Evolutionary conservation across 1,284 basidiomycete genomes (phyloP), one percentile per base, ranked within the genome.

Genomic region (Trichosporon sp.): DNA sequence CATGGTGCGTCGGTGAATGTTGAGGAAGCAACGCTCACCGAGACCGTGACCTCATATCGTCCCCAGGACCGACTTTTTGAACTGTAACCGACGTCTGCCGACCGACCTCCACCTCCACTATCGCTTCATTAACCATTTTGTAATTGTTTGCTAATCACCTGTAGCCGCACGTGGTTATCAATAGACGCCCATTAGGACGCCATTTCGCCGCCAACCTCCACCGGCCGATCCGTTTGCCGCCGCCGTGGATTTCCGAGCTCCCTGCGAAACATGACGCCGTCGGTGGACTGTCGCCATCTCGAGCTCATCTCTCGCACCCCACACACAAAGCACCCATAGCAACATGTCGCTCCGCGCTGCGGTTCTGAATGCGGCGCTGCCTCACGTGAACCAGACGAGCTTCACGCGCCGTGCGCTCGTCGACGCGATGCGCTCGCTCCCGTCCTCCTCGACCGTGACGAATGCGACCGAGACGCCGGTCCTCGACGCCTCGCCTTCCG

Each of bases 321-420:
- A 51, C 29, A 27, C 42, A n/a, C n/a, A n/a, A n/a, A n/a, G 21
- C 53, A 15, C 21, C 27, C 64, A 35, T 12, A 53, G 4, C 65
- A 66, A 38, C 47, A 80, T 80, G 79, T 74, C 78, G 6, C 73
- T 82, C 42, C 76, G 78, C 15, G 34, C 72, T 0, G 76, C 75
- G 21, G 78, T 81, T 44, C 74, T 80, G 11, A 47, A 65, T 0
- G 69, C 72, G 21, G 73, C 80, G 1, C 65, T 81, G 2, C 76
- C 78, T 7, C 73, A 75, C 11, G 53, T 82, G 32, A 70, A 76
- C 0, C 67, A 67, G 8, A 75, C 77, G 42, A 77, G 78, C 4
- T 82, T 82, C 74, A 79, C 79, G 11, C 78, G 78, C 11, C 74
- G 74, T 7, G 73, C 79, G 18, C 76, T 82, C 13, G 42, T 72